Conservation (phyloP, 805 yeast genomes). For the Kluyveromyces nonfermentans region DNA sequence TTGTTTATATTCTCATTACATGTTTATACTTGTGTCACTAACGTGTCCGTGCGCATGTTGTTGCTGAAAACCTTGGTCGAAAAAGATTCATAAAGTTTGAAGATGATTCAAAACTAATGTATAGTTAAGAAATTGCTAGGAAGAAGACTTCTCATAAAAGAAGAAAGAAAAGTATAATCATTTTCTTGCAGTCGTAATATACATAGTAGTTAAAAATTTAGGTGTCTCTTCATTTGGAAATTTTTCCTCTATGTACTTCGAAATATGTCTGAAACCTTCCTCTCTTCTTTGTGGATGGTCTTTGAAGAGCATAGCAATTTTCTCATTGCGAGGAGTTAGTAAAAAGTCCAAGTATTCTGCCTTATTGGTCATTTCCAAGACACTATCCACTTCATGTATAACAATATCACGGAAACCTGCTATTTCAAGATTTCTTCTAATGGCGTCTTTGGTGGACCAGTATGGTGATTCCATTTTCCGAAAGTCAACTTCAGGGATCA, state of each 20-base stretch:
- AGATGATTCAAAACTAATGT: too few relatives aligned
- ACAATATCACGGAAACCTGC: not conserved
- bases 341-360: not conserved
- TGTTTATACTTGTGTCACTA: too few relatives aligned
- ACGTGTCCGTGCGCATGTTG: too few relatives aligned
- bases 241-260: not conserved
- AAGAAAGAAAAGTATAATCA: too few relatives aligned
- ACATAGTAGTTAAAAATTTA: not conserved
- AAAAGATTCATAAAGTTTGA: too few relatives aligned
- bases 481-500: not conserved
- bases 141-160: too few relatives aligned
- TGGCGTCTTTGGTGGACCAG: not conserved
- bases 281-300: not conserved
- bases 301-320: not conserved
- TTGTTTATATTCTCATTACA: too few relatives aligned
- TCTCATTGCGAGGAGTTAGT: not conserved
- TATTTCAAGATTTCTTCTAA: not conserved
- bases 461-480: not conserved
- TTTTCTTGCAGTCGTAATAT: not conserved
- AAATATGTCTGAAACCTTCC: not conserved
- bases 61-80: too few relatives aligned
- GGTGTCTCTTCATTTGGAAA: not conserved
- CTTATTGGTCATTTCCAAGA: not conserved
- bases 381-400: not conserved
- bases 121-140: too few relatives aligned